These are phyloP conservation scores for Penicillium sp. DNA, from an alignment of 2,329 filamentous ascomycete genomes.

Conservation along the genomic window DNA sequence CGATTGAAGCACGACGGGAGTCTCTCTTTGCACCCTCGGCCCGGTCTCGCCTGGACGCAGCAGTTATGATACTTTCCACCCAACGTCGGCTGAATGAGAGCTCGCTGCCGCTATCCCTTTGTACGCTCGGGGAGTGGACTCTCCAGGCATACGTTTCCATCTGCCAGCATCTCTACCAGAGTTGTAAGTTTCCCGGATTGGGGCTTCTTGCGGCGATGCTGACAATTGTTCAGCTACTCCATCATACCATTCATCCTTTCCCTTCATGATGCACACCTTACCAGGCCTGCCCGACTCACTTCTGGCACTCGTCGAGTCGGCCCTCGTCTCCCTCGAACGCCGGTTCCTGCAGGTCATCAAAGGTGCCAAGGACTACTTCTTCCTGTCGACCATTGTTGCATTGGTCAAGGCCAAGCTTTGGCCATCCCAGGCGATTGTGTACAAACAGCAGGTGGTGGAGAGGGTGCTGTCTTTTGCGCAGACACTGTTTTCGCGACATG, in stretches of 20 bases:
- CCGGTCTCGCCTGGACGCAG: conserved; percentile 34
- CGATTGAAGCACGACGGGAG: conserved; percentile 31
- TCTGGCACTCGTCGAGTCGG: conserved; percentile 30
- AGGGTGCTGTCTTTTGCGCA: conserved; percentile 35
- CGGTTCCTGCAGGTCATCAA: conserved; percentile 32
- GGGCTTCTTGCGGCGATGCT: not conserved
- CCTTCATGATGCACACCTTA: conserved; percentile 24
- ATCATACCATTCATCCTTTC: conserved; percentile 7
- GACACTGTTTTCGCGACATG: conserved; percentile 32
- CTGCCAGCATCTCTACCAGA: conserved; percentile 32
- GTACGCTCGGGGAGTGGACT: conserved; percentile 34
- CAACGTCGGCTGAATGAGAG: conserved; percentile 34
- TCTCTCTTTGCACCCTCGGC: conserved; percentile 34
- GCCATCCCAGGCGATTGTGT: conserved; percentile 30
- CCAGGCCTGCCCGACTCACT: conserved; percentile 33
- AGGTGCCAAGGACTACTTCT: conserved; percentile 39
- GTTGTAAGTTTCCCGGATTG: conserved; percentile 17
- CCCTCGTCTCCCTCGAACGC: conserved; percentile 29
- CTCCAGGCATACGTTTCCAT: conserved; percentile 36
- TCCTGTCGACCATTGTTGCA: conserved; percentile 35
- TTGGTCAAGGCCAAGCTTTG: conserved; percentile 34
- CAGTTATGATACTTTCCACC: conserved; percentile 35
- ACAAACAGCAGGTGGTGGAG: conserved; percentile 36
- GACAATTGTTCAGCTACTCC: not conserved
- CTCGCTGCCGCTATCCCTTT: conserved; percentile 31